phyloP scores from a whole-genome alignment of 257 asterid species.

The Lithospermum erythrorhizon region DNA sequence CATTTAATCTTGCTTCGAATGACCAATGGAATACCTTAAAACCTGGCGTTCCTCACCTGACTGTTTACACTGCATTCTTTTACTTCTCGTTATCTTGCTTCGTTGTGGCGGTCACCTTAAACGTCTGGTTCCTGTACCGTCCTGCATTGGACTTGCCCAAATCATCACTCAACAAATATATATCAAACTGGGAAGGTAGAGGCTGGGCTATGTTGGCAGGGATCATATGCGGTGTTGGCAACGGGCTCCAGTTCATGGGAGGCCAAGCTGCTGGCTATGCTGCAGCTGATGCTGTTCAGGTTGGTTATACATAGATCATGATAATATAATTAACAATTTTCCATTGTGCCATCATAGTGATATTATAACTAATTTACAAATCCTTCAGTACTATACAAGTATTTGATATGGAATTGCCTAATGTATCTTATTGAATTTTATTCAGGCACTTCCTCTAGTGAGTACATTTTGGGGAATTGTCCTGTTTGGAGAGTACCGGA shows the following conservation, averaged over 20 bases:
- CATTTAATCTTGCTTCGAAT: constrained; percentile 78
- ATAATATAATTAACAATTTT: no score
- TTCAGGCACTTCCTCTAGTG: constrained; percentile 82
- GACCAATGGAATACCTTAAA: constrained; percentile 75
- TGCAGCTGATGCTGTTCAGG: constrained; percentile 99
- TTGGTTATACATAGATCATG: constrained; percentile 11
- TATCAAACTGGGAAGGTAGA: constrained; percentile 74
- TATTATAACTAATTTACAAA: no score
- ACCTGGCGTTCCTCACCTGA: constrained; percentile 58
- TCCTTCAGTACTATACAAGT: no score
- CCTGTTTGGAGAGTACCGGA: constrained; percentile 68
- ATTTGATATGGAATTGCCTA: no score
- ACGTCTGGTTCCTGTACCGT: constrained; percentile 51
- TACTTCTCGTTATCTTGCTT: constrained; percentile 82
- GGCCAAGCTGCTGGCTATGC: constrained; percentile 99
- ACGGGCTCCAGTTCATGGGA: constrained; percentile 97
- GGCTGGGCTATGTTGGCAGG: constrained; percentile 94
- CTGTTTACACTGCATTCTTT: constrained; percentile 80
- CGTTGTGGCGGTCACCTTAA: constrained; percentile 50
- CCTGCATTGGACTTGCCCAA: constrained; percentile 60
- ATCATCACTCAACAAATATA: constrained; percentile 56
- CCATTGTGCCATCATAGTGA: no score
- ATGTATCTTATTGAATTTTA: neutral
- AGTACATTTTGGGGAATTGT: constrained; percentile 87
- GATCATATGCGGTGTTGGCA: constrained; percentile 80